A percentile compares a stretch with the other conserved stretches of the same genome.
phyloP scores from a whole-genome alignment of 441 rosid genomes.

The Euphorbia schlechtendalii region DNA sequence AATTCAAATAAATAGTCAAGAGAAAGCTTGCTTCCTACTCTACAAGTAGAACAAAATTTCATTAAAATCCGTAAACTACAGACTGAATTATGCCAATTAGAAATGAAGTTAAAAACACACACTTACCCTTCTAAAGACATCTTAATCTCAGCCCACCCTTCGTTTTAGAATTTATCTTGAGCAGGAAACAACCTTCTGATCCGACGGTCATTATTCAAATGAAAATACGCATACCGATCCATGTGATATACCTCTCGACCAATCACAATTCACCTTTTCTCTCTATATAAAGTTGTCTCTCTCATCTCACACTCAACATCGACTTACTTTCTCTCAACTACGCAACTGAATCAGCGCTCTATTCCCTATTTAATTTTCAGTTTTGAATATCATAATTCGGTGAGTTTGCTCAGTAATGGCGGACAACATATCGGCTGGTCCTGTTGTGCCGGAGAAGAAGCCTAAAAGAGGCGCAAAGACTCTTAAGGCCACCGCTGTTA shows the following conservation, averaged over 20 bases:
- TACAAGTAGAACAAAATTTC: conserved; percentile 23
- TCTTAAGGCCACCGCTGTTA: conserved; percentile 25
- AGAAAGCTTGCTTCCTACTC: conserved; percentile 41
- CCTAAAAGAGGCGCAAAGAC: conserved; percentile 22
- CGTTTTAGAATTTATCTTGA: not conserved
- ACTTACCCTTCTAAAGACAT: conserved; percentile 1
- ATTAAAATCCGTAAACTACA: conserved; percentile 18
- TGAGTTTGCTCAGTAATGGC: conserved; percentile 10
- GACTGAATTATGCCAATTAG: conserved; percentile 22
- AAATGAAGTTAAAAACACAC: conserved; percentile 61
- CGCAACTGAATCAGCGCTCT: not conserved
- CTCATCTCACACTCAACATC: conserved; percentile 14
- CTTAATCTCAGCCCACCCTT: conserved; percentile 7
- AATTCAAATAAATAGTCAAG: conserved; percentile 7
- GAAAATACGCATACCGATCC: conserved; percentile 34
- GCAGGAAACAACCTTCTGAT: conserved; percentile 41
- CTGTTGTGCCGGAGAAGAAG: conserved; percentile 8
- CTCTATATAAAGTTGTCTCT: conserved; percentile 42
- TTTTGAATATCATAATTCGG: not conserved
- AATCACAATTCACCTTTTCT: conserved; percentile 38
- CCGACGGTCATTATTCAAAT: conserved; percentile 61
- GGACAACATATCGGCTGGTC: conserved; percentile 10
- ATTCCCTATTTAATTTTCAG: not conserved
- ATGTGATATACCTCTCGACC: conserved; percentile 35
- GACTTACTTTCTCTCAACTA: conserved; percentile 2